A percentile compares a stretch with the other conserved stretches of the same genome.
phyloP scores from a whole-genome alignment of 225 moss, liverwort and hornwort genomes.

The Sphagnum tenellum region DNA sequence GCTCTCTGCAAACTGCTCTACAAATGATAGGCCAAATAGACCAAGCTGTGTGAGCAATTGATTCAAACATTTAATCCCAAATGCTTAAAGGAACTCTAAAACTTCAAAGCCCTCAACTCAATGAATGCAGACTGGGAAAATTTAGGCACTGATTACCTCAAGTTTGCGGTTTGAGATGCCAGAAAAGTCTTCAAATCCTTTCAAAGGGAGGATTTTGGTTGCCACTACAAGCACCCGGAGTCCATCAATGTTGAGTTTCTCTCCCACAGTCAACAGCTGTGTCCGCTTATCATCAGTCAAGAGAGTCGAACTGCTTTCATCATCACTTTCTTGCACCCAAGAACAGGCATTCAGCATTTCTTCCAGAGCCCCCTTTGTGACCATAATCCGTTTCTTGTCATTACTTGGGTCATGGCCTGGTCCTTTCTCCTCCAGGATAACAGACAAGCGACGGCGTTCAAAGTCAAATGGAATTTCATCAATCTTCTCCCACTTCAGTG shows the following conservation, averaged over 20 bases:
- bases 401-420: neutral
- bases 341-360: constrained; percentile 18
- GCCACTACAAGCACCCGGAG: constrained; percentile 21
- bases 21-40: neutral
- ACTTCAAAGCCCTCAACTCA: too few species aligned
- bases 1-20: constrained; percentile 6
- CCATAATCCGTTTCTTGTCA: constrained; percentile 9
- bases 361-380: constrained; percentile 27
- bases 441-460: constrained; percentile 23
- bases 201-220: constrained; percentile 9
- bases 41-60: neutral
- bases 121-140: too few species aligned
- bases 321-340: constrained; percentile 20
- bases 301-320: constrained; percentile 6
- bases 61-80: neutral
- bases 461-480: constrained; percentile 26
- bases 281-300: constrained; percentile 12
- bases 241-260: constrained; percentile 14
- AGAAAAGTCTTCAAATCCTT: neutral
- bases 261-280: constrained; percentile 10
- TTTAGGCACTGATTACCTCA: too few species aligned
- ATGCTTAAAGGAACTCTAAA: too few species aligned
- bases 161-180: too few species aligned
- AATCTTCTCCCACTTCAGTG: constrained; percentile 17
- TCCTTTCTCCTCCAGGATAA: constrained; percentile 10